phyloP scores from a whole-genome alignment of 1,284 basidiomycete genomes.

The Microbotryum saponariae region DNA sequence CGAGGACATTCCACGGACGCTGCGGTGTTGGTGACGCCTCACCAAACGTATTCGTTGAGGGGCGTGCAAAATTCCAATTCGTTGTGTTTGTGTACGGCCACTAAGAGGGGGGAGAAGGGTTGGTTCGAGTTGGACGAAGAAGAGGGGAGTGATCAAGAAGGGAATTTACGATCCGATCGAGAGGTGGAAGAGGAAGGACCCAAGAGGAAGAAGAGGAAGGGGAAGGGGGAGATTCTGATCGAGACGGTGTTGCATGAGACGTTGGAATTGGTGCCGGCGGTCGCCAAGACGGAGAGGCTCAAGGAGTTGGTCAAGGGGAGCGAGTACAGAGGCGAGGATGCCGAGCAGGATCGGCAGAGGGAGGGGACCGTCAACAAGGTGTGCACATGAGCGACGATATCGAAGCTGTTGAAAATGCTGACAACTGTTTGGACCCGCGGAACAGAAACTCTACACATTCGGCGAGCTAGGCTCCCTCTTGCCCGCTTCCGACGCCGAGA shows the following conservation, averaged over 20 bases:
- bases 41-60: constrained; percentile 69
- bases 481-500: constrained; percentile 26
- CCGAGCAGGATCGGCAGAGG: not conserved
- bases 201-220: constrained; percentile 6
- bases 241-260: constrained; percentile 34
- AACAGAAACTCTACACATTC: constrained; percentile 8
- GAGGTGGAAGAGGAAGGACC: constrained; percentile 30
- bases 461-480: constrained; percentile 14
- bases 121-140: constrained; percentile 14
- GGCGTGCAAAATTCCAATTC: constrained; percentile 79
- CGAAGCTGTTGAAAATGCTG: too few species aligned
- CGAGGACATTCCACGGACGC: constrained; percentile 73
- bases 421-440: not conserved
- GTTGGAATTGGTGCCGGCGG: constrained; percentile 30
- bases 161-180: too few species aligned
- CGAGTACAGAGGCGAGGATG: constrained; percentile 19
- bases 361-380: not conserved
- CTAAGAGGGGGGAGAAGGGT: constrained; percentile 15
- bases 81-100: constrained; percentile 50
- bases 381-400: too few species aligned
- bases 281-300: constrained; percentile 28
- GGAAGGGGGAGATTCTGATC: constrained; percentile 15
- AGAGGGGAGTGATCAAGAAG: constrained; percentile 17
- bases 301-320: constrained; percentile 14
- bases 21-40: constrained; percentile 73